These are phyloP conservation scores for Achlya hypogyna DNA, from an alignment of 352 stramenopile species.

Conservation along the genomic window DNA sequence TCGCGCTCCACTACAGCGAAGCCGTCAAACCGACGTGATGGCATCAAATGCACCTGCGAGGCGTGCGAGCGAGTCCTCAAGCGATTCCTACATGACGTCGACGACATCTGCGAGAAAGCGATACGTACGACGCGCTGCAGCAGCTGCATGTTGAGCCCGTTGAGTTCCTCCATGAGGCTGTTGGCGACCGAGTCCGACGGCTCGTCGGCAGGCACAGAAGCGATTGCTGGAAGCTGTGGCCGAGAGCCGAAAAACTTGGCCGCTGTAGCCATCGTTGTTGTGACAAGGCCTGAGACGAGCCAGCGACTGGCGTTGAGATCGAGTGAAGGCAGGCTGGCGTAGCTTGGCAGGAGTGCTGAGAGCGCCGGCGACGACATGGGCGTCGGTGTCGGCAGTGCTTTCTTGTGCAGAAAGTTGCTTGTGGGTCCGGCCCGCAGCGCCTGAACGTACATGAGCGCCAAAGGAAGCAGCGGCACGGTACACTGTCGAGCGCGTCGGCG, in stretches of 20 bases:
- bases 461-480: not conserved
- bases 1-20: conserved; percentile 46
- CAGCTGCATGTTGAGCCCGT: conserved; percentile 77
- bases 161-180: conserved; percentile 72
- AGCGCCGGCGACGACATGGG: conserved; percentile 5
- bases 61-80: conserved; percentile 58
- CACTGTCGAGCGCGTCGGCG: conserved; percentile 64
- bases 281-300: conserved; percentile 56
- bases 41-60: conserved; percentile 32
- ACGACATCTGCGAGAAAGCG: not conserved
- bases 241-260: conserved; percentile 52
- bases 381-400: not conserved
- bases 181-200: conserved; percentile 20
- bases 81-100: conserved; percentile 37
- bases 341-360: not conserved
- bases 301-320: conserved; percentile 25
- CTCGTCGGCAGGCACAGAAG: not conserved
- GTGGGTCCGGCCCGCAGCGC: conserved; percentile 7
- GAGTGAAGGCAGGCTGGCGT: not conserved
- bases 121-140: conserved; percentile 59
- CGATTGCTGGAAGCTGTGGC: not conserved
- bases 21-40: not conserved
- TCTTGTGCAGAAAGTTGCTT: conserved; percentile 16
- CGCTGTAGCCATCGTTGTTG: conserved; percentile 13
- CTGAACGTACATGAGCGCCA: not conserved